Evolutionary conservation across 2,329 filamentous ascomycete genomes (phyloP), one percentile per base, ranked within the genome.

Genomic region (Parastagonospora nodorum): DNA sequence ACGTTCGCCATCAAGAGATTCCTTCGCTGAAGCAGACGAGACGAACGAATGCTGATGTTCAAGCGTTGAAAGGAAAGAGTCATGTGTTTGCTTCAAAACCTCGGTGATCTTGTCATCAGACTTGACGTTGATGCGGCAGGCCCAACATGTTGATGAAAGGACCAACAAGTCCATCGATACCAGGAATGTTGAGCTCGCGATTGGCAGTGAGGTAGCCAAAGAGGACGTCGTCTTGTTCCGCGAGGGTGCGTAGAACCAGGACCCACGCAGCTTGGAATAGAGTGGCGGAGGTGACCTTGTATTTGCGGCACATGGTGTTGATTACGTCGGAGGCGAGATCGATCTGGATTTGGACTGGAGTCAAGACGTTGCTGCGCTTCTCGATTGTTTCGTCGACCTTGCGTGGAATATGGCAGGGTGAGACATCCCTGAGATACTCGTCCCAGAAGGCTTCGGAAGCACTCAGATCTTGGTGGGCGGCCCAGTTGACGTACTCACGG

Each of bases 241-340:
- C 68, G 45, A 69, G 70, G 32, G 38, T 53, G 2, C 55, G 58
- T 29, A 74, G 48, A 3, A 62, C 56, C 32, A 73, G 37, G 1
- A 57, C 68, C 71, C 71, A 74, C 0, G 69, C 69, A 2, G 65
- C 58, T 33, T 68, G 65, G 42, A 74, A 52, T 0, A 72, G 72
- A 51, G 78, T 80, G 9, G 78, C 72, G 2, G 79, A 45, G 0
- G 78, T 81, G n/a, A 80, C 60, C 4, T 73, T 74, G 40, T 68
- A 60, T 14, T 61, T 57, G 15, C 75, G 69, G 45, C 77, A 80
- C 5, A 42, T 27, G 5, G 24, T 29, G 39, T 42, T 42, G 24
- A 42, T 29, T 28, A 10, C 8, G 5, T 42, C n/a, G 27, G 39
- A 12, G 10, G 39, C 8, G 55, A 65, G 51, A 14, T 29, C 39